Evolutionary conservation across 768 basidiomycete genomes (phyloP), one percentile per base, ranked within the genome.

Genomic region (Trametes cingulata): DNA sequence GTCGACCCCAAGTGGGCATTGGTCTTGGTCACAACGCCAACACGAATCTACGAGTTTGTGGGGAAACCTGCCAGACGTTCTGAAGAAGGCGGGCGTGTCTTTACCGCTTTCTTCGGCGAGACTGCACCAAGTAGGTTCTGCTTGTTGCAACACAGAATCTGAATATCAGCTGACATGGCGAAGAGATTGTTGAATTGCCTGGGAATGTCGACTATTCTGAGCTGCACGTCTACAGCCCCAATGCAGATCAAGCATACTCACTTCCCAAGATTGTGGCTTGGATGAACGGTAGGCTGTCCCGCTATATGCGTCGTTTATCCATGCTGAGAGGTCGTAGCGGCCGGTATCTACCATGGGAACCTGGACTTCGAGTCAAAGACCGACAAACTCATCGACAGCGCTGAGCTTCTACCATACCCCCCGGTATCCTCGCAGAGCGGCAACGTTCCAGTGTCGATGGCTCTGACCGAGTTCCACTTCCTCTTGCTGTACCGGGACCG

Each of bases 381-480:
- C 14, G 90, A 94, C 72, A 85, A 90, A 66, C 79, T 88, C 69
- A 85, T 94, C 65, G 88, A 93, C 72, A 80, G 84, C 36, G 83
- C 91, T 25, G 85, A 91, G 66, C 81, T 95, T 15, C 77, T 94
- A 9, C 91, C 91, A 3, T 95, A 93, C 68, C 91, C 91, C 17
- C 51, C 45, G 9, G 77, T 35, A 65, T 69, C 49, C 66, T 73
- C 40, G 29, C 29, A 33, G 10, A 33, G 29, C 29, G 29, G 29
- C 29, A 80, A 84, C 52, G 68, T 82, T 15, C 95, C 96, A 0
- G 63, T 85, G 5, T 91, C 93, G 3, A 84, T 96, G 68, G 81
- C 86, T 10, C 76, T 97, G 55, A 96, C 95, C 0, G 91, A 96
- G 69, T 97, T 91, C 70, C 97, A 99, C 70, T 93, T 95, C 69